phyloP scores from a whole-genome alignment of 768 basidiomycete species.

The Suillus lakei region DNA sequence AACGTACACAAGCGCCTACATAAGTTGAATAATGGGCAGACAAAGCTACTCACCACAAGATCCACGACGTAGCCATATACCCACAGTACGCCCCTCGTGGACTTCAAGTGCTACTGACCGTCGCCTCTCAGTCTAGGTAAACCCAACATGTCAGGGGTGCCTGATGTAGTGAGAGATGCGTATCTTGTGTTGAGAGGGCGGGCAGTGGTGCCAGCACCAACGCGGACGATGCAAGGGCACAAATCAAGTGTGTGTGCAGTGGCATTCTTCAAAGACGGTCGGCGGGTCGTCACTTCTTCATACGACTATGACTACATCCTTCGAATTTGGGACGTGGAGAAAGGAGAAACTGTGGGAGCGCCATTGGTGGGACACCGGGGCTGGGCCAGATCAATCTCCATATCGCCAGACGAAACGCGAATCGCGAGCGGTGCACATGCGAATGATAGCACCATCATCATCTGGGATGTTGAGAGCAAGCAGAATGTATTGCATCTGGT shows the following conservation, averaged over 20 bases:
- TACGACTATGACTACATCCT: background rate
- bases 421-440: slow-evolving; percentile 13
- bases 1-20: no score
- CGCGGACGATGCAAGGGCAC: background rate
- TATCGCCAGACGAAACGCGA: slow-evolving; percentile 5
- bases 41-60: no score
- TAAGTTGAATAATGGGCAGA: no score
- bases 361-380: slow-evolving; percentile 8
- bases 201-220: background rate
- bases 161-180: background rate
- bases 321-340: slow-evolving; percentile 7
- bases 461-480: slow-evolving; percentile 15
- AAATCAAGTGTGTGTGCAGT: background rate
- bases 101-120: no score
- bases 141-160: background rate
- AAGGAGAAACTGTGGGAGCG: background rate
- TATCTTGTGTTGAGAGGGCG: background rate
- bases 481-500: background rate
- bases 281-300: background rate
- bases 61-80: no score
- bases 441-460: slow-evolving; percentile 22
- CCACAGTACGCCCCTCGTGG: no score
- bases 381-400: slow-evolving; percentile 7
- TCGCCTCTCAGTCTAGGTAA: background rate
- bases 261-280: slow-evolving; percentile 4